Evolutionary conservation across 768 basidiomycete genomes (phyloP), one percentile per base, ranked within the genome.

Genomic region (Russula ochroleuca): DNA sequence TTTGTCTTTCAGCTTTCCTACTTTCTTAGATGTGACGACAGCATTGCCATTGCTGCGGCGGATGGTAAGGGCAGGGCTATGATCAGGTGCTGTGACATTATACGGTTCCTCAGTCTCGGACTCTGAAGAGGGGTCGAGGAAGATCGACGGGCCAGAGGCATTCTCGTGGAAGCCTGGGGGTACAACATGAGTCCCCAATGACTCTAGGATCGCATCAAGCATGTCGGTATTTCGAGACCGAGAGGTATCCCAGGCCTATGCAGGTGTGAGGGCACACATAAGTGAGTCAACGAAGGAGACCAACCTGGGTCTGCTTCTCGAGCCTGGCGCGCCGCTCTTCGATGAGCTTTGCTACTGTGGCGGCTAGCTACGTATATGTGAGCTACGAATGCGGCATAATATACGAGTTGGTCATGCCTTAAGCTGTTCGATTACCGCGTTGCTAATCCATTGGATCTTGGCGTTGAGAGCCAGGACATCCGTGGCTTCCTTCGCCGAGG

Each of bases 401-500:
- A 13, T 54, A 23, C 28, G 38, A 56, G 25, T 38, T 35, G n/a
- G n/a, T 63, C 77, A 45, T 63, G 88, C 92, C 79, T 85, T 85
- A 51, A 93, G 79, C 70, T 92, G 92, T 67, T 91, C 87, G 17
- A 84, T 71, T 25, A 92, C 84, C 17, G 87, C 88, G 35, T 87
- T 83, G 35, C 81, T 83, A 57, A 90, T 79, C 91, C 90, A 94
- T 57, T 81, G 80, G 9, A 92, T 85, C 73, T 87, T 90, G 35
- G 91, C 90, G 70, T 92, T 89, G 21, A 91, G 78, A 0, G 86
- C 86, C 7, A 93, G 79, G 4, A 92, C 82, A 69, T 91, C 88
- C 14, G 90, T 77, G 0, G 85, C 82, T 43, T 79, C 78, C 66
- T 85, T 83, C 0, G 88, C 83, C 3, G 91, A 90, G 48, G 79